Evolutionary conservation across 208 protist genomes (phyloP).

Genomic region (Leishmania tropica): DNA sequence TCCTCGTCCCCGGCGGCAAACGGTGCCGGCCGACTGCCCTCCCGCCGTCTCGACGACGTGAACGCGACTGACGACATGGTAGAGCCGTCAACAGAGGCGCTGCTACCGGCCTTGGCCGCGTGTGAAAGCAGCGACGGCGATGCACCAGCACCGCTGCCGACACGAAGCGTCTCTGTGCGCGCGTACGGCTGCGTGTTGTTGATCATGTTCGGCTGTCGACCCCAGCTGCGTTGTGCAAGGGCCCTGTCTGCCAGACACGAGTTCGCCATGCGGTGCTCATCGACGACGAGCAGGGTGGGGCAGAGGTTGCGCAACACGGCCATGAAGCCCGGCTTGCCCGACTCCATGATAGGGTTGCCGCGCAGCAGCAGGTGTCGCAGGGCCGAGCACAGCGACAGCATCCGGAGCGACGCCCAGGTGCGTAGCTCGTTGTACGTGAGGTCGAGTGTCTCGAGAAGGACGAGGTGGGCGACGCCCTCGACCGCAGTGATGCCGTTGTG

Average conservation of each 20-base stretch:
- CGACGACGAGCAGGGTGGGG: slow-evolving; percentile 71
- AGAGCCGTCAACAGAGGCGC: slow-evolving; percentile 6
- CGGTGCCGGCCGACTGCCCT: slow-evolving; percentile 14
- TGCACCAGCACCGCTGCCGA: not conserved
- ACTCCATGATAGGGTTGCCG: slow-evolving; percentile 76
- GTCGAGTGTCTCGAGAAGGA: slow-evolving; percentile 89
- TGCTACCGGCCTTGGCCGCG: not conserved
- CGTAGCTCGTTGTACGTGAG: slow-evolving; percentile 71
- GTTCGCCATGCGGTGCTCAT: slow-evolving; percentile 55
- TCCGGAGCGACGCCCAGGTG: slow-evolving; percentile 56
- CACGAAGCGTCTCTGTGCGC: slow-evolving; percentile 5
- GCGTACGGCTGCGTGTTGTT: slow-evolving; percentile 11
- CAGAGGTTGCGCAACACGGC: slow-evolving; percentile 83
- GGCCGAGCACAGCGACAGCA: slow-evolving; percentile 68
- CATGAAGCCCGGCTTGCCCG: slow-evolving; percentile 27
- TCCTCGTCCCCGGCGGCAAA: slow-evolving; percentile 15
- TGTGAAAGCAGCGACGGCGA: slow-evolving; percentile 3
- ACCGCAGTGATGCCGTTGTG: slow-evolving; percentile 69
- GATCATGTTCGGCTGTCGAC: slow-evolving; percentile 43
- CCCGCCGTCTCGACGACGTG: slow-evolving; percentile 25
- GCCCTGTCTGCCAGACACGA: slow-evolving; percentile 50
- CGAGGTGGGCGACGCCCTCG: slow-evolving; percentile 72
- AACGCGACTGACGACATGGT: slow-evolving; percentile 14
- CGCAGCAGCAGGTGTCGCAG: slow-evolving; percentile 72
- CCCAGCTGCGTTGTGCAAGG: slow-evolving; percentile 29